Percentiles rank a stretch among this genome's conserved stretches.
These are phyloP conservation scores for Ganoderma meredithae DNA, from an alignment of 1,284 basidiomycete species.

Conservation along the genomic window DNA sequence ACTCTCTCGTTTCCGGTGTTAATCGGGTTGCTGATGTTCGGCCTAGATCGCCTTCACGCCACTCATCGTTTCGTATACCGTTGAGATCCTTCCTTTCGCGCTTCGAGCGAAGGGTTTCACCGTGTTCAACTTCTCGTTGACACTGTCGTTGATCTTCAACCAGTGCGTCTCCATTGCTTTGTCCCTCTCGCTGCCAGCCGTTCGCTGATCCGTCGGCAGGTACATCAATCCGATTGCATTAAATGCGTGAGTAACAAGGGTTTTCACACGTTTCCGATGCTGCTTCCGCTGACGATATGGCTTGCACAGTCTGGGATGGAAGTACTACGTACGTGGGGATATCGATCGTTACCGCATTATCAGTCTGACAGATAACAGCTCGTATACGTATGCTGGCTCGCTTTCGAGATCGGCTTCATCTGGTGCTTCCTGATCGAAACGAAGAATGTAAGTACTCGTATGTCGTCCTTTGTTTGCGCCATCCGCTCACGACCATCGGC, in stretches of 20 bases:
- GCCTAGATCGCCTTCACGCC: conserved; percentile 58
- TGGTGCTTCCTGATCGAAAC: conserved; percentile 60
- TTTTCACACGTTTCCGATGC: not conserved
- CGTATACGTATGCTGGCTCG: conserved; percentile 43
- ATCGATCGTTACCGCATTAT: not conserved
- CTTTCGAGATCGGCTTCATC: conserved; percentile 63
- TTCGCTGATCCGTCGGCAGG: conserved; percentile 25
- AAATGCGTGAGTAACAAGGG: conserved; percentile 37
- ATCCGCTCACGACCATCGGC: not conserved
- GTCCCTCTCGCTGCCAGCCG: not conserved
- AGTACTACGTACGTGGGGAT: conserved; percentile 43
- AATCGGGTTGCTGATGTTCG: not conserved
- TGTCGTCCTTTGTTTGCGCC: not conserved
- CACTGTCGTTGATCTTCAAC: conserved; percentile 65
- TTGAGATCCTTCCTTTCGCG: conserved; percentile 64
- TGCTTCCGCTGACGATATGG: not conserved
- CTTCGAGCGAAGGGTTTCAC: conserved; percentile 70
- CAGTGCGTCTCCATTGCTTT: conserved; percentile 45
- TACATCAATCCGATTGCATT: conserved; percentile 54
- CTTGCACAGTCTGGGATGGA: conserved; percentile 40
- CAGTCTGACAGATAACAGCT: conserved; percentile 27
- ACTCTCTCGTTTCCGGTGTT: not conserved
- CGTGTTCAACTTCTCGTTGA: conserved; percentile 59
- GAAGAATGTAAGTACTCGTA: conserved; percentile 39
- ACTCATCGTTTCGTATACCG: conserved; percentile 62